These are phyloP conservation scores for Geotrichum australiense DNA, from an alignment of 1,139 yeast genomes.

Conservation along the genomic window DNA sequence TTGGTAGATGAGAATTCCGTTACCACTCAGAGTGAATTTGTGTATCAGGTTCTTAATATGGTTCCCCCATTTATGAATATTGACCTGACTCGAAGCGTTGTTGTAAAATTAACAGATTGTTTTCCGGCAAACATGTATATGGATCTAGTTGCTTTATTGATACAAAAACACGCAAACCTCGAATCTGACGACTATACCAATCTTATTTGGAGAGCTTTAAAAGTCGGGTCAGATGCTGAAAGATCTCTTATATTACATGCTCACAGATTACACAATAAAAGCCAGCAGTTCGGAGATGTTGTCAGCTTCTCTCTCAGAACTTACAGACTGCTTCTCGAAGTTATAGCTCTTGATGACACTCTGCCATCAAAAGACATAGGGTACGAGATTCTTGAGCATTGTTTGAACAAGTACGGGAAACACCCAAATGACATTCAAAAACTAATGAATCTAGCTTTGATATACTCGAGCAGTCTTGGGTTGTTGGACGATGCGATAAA, in stretches of 20 bases:
- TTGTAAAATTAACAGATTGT: background rate
- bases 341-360: no score
- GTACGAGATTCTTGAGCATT: no score
- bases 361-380: no score
- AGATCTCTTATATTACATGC: slow-evolving; percentile 20
- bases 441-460: slow-evolving; percentile 18
- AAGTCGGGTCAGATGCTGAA: slow-evolving; percentile 22
- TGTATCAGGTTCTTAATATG: no score
- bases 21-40: no score
- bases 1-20: no score
- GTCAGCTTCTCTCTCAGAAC: slow-evolving; percentile 7
- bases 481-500: slow-evolving; percentile 23
- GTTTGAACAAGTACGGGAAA: slow-evolving; percentile 1
- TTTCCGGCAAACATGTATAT: slow-evolving; percentile 21
- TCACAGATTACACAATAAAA: slow-evolving; percentile 18
- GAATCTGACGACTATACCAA: slow-evolving; percentile 9
- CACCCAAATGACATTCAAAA: slow-evolving; percentile 17
- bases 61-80: no score
- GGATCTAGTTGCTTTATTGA: slow-evolving; percentile 22
- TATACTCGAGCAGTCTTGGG: slow-evolving; percentile 24
- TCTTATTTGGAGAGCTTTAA: slow-evolving; percentile 18
- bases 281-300: slow-evolving; percentile 5
- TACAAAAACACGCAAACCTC: slow-evolving; percentile 20
- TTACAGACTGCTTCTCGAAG: no score
- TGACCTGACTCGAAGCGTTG: no score